These are phyloP conservation scores for Saccharomycopsis hybrid DNA, from an alignment of 1,139 yeast species.

Conservation along the genomic window DNA sequence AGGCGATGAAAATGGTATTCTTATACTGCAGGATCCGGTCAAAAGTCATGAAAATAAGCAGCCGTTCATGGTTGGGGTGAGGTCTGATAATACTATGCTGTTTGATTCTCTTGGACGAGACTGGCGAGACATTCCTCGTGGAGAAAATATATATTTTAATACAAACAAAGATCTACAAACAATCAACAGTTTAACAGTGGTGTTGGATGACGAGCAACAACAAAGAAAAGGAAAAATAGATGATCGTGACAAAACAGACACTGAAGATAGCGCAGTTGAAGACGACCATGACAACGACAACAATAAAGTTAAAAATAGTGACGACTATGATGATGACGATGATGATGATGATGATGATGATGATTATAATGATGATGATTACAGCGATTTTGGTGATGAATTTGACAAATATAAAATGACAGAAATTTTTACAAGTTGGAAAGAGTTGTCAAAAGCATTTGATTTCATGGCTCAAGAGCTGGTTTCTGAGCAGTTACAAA, in stretches of 20 bases:
- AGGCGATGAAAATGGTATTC: background rate
- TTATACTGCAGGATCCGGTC: too few species aligned
- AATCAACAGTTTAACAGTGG: too few species aligned
- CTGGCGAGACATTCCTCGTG: conserved; percentile 67
- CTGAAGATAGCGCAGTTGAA: too few species aligned
- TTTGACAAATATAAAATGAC: background rate
- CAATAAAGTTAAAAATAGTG: too few species aligned
- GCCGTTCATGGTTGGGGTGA: background rate
- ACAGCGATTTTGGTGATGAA: background rate
- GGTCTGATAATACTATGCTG: conserved; percentile 25
- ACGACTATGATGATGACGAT: too few species aligned
- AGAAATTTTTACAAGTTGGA: conserved; percentile 27
- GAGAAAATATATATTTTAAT: conserved; percentile 36
- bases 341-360: conserved; percentile 12
- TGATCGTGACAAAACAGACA: too few species aligned
- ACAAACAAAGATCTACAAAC: background rate
- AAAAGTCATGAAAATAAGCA: conserved; percentile 19
- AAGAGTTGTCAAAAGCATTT: conserved; percentile 31
- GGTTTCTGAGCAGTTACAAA: conserved; percentile 33
- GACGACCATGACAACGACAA: too few species aligned
- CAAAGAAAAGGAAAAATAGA: too few species aligned
- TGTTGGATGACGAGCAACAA: too few species aligned
- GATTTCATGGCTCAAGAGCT: conserved; percentile 29
- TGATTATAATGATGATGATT: too few species aligned
- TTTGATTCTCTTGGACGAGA: conserved; percentile 57